Conservation (phyloP, 2,329 filamentous ascomycete genomes). For the Bertia moriformis region DNA sequence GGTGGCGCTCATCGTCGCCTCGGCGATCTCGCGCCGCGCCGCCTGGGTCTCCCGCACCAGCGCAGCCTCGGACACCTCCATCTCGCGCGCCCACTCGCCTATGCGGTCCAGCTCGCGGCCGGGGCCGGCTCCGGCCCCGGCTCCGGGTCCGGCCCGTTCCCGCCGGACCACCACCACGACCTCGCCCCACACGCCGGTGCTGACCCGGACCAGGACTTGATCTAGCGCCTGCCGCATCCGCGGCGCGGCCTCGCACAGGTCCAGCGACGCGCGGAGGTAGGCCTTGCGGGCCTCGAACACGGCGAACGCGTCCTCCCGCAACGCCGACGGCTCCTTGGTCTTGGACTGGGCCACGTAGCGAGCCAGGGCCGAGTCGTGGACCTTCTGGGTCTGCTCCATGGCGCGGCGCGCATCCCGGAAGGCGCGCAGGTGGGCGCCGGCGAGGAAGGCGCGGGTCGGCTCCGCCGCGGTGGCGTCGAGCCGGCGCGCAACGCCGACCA, state of each 20-base stretch:
- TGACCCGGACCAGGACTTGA: constrained; percentile 70
- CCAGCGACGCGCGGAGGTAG: constrained; percentile 83
- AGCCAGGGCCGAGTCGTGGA: constrained; percentile 67
- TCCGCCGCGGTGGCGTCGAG: constrained; percentile 67
- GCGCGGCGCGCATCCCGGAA: constrained; percentile 73
- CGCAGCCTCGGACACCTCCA: constrained; percentile 74
- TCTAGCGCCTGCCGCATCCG: constrained; percentile 75
- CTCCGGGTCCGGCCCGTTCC: constrained; percentile 53
- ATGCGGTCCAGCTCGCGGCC: constrained; percentile 77
- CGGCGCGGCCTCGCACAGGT: constrained; percentile 78
- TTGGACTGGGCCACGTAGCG: constrained; percentile 78
- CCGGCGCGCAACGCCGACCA: constrained; percentile 60
- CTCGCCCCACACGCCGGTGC: constrained; percentile 77
- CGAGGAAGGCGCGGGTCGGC: constrained; percentile 67
- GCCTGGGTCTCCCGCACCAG: constrained; percentile 71
- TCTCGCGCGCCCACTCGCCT: constrained; percentile 81
- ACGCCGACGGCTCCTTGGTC: constrained; percentile 78
- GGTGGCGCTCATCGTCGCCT: constrained; percentile 52
- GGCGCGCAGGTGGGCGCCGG: constrained; percentile 61
- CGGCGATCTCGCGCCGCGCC: constrained; percentile 70
- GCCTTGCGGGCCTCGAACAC: constrained; percentile 82
- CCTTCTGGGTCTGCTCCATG: constrained; percentile 68
- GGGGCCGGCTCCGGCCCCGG: constrained; percentile 50
- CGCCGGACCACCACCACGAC: too few relatives aligned
- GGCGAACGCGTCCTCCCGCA: constrained; percentile 90